A percentile compares a stretch with the other conserved stretches of the same genome.
Evolutionary conservation across 2,329 filamentous ascomycete genomes (phyloP).

Genomic region (Fusarium pseudograminearum): DNA sequence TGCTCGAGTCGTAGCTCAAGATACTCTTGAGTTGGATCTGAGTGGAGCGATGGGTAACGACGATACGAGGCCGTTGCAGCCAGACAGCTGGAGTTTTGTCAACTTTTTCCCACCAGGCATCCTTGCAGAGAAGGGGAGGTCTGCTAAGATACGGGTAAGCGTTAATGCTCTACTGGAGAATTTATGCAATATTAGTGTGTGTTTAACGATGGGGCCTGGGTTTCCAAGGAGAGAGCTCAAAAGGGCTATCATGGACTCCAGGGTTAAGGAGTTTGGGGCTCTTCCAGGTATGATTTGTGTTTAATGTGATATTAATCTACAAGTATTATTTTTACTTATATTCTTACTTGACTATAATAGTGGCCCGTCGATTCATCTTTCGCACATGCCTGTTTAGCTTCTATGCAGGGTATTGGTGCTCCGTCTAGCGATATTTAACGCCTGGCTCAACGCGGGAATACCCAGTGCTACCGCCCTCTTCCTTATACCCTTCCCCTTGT

Average conservation of each 20-base stretch:
- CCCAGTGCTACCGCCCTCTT: background rate
- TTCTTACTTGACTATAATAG: background rate
- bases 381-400: background rate
- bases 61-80: background rate
- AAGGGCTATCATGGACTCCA: background rate
- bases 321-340: background rate
- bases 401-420: accelerated
- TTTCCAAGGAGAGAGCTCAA: background rate
- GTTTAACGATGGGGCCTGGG: background rate
- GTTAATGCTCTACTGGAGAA: background rate
- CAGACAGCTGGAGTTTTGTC: background rate
- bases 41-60: background rate
- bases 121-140: background rate
- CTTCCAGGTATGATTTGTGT: background rate
- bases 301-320: background rate
- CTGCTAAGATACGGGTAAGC: background rate
- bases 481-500: background rate
- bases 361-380: too few relatives aligned
- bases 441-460: background rate
- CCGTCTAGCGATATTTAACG: background rate
- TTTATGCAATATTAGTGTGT: background rate
- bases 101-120: background rate
- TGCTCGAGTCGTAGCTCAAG: background rate
- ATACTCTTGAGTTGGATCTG: background rate
- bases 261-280: background rate